Percentiles rank a stretch among this genome's conserved stretches.
phyloP scores from a whole-genome alignment of 805 yeast genomes.

The Candida pseudofarinosa region DNA sequence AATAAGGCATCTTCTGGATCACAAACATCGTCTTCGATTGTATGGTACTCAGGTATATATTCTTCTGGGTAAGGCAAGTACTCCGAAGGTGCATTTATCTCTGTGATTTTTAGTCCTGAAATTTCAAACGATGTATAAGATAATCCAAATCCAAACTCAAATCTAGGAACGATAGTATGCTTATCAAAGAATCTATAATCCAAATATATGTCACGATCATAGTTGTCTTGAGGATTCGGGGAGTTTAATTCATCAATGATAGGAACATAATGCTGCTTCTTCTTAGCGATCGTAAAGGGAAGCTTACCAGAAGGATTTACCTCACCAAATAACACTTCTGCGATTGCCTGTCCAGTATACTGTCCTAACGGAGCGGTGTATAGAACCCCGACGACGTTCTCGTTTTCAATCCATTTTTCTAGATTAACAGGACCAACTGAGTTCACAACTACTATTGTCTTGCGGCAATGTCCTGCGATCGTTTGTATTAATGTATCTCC shows the following conservation, averaged over 20 bases:
- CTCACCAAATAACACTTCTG: constrained; percentile 58
- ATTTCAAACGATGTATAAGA: constrained; percentile 47
- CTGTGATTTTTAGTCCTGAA: constrained; percentile 34
- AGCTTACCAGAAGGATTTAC: constrained; percentile 60
- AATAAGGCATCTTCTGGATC: constrained; percentile 54
- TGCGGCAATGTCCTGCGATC: constrained; percentile 47
- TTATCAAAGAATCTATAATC: constrained; percentile 60
- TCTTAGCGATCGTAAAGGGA: constrained; percentile 60
- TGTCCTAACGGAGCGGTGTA: constrained; percentile 58
- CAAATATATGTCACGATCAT: constrained; percentile 45
- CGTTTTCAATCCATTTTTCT: constrained; percentile 55
- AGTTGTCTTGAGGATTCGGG: constrained; percentile 39
- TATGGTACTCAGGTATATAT: constrained; percentile 36
- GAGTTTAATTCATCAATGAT: constrained; percentile 33
- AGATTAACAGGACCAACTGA: constrained; percentile 59
- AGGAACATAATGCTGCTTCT: constrained; percentile 44
- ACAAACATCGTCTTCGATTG: constrained; percentile 44
- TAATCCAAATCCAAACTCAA: constrained; percentile 60
- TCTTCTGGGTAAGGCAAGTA: constrained; percentile 45
- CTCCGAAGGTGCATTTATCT: constrained; percentile 40
- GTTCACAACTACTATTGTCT: constrained; percentile 56
- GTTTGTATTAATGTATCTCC: constrained; percentile 51
- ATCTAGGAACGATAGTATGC: constrained; percentile 52
- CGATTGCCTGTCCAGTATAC: constrained; percentile 52
- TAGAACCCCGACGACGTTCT: constrained; percentile 55